Percentiles rank a stretch among this genome's conserved stretches.
Conservation (phyloP, 495 filamentous ascomycete genomes). For the Talaromyces adpressus region DNA sequence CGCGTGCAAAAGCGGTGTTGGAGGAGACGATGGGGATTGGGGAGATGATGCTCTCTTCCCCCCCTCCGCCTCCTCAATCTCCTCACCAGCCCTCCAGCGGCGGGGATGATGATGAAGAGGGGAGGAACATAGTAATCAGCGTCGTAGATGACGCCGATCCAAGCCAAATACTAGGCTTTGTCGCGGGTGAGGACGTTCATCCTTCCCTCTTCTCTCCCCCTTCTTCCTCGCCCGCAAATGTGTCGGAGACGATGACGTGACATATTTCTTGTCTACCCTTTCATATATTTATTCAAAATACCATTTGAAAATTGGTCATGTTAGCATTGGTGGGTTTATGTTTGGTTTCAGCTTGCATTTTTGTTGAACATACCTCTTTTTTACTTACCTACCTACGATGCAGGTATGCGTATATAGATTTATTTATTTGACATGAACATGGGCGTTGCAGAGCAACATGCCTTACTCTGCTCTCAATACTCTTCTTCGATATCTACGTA, state of each 20-base stretch:
- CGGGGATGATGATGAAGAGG: neutral
- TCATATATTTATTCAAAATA: no score
- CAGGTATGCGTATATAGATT: neutral
- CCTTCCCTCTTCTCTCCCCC: neutral
- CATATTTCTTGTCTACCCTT: neutral
- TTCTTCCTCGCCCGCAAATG: neutral
- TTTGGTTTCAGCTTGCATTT: neutral
- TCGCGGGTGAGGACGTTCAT: neutral
- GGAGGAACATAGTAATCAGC: constrained; percentile 1
- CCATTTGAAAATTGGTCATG: neutral
- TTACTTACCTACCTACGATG: neutral
- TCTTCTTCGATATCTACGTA: neutral
- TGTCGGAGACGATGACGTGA: neutral
- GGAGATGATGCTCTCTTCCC: neutral
- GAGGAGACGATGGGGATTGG: neutral
- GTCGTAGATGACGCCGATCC: constrained; percentile 3
- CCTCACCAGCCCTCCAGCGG: no score
- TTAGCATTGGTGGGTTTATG: neutral
- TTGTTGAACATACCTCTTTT: neutral
- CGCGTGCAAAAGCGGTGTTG: constrained; percentile 18
- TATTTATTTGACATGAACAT: neutral
- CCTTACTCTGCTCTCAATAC: neutral
- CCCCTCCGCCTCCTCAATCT: no score
- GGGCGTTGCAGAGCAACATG: neutral
- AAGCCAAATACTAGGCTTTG: neutral